Conservation (phyloP, 179 eudicot species). For the Dionaea muscipula region DNA sequence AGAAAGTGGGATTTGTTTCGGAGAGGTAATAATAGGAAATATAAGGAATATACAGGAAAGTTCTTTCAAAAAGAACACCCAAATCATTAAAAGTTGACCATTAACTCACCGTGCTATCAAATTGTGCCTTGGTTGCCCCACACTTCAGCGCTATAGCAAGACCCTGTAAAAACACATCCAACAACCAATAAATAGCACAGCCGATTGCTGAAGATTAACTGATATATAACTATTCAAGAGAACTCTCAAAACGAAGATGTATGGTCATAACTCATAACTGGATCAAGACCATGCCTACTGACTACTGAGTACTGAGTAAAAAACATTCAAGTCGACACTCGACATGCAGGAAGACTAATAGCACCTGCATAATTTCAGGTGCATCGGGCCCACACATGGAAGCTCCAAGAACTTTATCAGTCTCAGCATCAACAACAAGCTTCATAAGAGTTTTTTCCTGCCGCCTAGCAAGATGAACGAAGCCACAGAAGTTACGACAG, state of each 20-base stretch:
- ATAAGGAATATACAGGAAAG: not conserved
- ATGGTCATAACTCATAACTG: too few species aligned
- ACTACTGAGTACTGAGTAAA: too few species aligned
- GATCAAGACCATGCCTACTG: too few species aligned
- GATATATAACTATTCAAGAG: too few species aligned
- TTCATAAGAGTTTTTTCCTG: slow-evolving; percentile 91
- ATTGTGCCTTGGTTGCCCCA: slow-evolving; percentile 95
- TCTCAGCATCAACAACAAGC: slow-evolving; percentile 79
- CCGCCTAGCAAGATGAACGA: slow-evolving; percentile 39
- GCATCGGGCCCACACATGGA: slow-evolving; percentile 99
- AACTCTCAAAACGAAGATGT: too few species aligned
- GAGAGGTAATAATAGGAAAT: too few species aligned
- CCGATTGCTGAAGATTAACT: too few species aligned
- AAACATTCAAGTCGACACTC: too few species aligned
- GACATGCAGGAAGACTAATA: not conserved
- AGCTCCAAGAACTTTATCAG: slow-evolving; percentile 92
- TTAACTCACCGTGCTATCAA: slow-evolving; percentile 80
- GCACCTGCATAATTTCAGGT: slow-evolving; percentile 94
- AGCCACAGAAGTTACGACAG: too few species aligned
- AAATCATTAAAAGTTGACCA: not conserved
- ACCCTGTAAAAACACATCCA: slow-evolving; percentile 34
- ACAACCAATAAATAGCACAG: too few species aligned
- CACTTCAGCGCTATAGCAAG: slow-evolving; percentile 90
- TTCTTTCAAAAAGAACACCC: not conserved
- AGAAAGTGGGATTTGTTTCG: too few species aligned